Evolutionary conservation across 768 basidiomycete species (phyloP).

Genomic region (Amanita pallidorosea): DNA sequence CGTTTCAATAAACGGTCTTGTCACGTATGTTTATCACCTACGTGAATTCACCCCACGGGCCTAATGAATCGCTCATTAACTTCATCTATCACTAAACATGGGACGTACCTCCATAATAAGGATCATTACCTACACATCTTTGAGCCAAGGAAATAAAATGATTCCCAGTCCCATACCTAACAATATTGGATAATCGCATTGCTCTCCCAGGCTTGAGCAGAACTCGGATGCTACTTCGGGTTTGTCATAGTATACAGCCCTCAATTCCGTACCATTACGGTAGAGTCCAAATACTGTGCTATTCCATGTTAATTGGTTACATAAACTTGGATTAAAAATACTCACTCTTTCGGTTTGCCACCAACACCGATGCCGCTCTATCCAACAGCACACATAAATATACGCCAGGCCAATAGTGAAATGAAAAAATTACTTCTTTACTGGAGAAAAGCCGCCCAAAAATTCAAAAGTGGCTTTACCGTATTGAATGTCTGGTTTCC

Average conservation of each 20-base stretch:
- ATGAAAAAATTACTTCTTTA: constrained; percentile 38
- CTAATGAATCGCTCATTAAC: constrained; percentile 20
- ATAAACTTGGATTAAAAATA: not conserved
- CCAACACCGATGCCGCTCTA: constrained; percentile 66
- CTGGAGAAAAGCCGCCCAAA: constrained; percentile 78
- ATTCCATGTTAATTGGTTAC: not conserved
- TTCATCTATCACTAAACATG: not conserved
- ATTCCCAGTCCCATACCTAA: constrained; percentile 35
- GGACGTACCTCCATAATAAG: constrained; percentile 60
- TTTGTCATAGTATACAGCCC: constrained; percentile 61
- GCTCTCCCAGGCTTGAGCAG: constrained; percentile 48
- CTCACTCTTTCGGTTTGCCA: constrained; percentile 60
- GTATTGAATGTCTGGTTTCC: constrained; percentile 69
- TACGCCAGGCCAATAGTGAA: not conserved
- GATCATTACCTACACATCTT: constrained; percentile 51
- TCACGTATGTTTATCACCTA: constrained; percentile 21
- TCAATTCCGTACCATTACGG: constrained; percentile 66
- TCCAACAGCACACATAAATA: not conserved
- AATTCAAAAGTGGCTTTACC: constrained; percentile 66
- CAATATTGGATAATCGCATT: constrained; percentile 69
- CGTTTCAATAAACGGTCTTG: not conserved
- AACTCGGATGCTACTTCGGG: constrained; percentile 60
- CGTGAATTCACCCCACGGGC: constrained; percentile 73
- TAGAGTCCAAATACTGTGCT: constrained; percentile 73
- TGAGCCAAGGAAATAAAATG: not conserved